These are phyloP conservation scores for Prunus dulcis DNA, from an alignment of 306 rosid genomes.

Conservation along the genomic window DNA sequence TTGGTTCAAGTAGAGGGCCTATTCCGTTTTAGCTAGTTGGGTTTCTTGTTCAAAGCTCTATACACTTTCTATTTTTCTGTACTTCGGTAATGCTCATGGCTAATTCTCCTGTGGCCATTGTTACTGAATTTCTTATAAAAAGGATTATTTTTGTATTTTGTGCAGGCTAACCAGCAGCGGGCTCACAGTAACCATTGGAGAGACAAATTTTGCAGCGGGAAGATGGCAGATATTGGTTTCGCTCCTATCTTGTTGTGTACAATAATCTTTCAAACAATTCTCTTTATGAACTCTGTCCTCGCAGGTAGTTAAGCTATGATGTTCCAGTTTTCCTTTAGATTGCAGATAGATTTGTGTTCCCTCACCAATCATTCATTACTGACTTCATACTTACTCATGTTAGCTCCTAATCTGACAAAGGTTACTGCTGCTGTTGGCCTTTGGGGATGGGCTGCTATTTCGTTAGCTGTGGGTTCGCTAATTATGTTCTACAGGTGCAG, in stretches of 20 bases:
- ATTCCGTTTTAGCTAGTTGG: not conserved
- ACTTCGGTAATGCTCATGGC: not conserved
- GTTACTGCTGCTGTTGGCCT: slow-evolving; percentile 82
- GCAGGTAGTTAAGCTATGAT: slow-evolving; percentile 49
- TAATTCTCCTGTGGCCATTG: not conserved
- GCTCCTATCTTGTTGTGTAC: slow-evolving; percentile 68
- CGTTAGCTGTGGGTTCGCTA: slow-evolving; percentile 51
- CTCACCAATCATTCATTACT: slow-evolving; percentile 16
- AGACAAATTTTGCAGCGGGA: slow-evolving; percentile 48
- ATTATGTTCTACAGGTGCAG: slow-evolving; percentile 83
- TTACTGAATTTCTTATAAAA: not conserved
- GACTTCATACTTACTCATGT: slow-evolving; percentile 32
- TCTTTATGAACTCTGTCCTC: slow-evolving; percentile 75
- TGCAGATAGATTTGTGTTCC: slow-evolving; percentile 9
- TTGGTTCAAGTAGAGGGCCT: not conserved
- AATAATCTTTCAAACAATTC: slow-evolving; percentile 47
- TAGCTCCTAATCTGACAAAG: slow-evolving; percentile 77
- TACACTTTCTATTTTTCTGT: not conserved
- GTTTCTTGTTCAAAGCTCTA: not conserved
- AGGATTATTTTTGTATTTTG: slow-evolving; percentile 8
- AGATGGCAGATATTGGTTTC: slow-evolving; percentile 57
- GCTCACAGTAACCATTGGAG: slow-evolving; percentile 45
- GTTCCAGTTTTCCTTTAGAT: slow-evolving; percentile 21
- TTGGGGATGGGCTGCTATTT: slow-evolving; percentile 82
- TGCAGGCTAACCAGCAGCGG: slow-evolving; percentile 70